phyloP scores from a whole-genome alignment of 805 yeast species.

The Candida orba region DNA sequence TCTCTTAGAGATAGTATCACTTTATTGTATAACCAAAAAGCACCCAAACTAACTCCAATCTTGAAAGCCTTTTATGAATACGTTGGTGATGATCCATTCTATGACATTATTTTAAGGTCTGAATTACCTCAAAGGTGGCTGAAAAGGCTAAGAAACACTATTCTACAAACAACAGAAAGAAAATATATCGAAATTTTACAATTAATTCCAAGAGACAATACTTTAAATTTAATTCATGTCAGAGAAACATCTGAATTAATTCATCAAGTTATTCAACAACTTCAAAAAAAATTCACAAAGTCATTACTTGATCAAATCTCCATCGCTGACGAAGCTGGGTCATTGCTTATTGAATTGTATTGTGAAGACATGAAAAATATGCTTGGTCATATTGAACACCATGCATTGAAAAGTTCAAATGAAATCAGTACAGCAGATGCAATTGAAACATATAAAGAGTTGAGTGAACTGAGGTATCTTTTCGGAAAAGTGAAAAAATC shows the following conservation, averaged over 20 bases:
- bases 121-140: conserved; percentile 40
- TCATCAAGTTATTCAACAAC: conserved; percentile 37
- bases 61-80: conserved; percentile 42
- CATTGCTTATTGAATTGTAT: conserved; percentile 43
- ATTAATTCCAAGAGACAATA: conserved; percentile 51
- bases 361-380: conserved; percentile 47
- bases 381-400: conserved; percentile 41
- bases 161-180: conserved; percentile 35
- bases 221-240: conserved; percentile 48
- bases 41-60: conserved; percentile 54
- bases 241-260: conserved; percentile 49
- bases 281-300: conserved; percentile 53
- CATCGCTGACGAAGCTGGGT: conserved; percentile 43
- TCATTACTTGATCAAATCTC: conserved; percentile 55
- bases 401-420: conserved; percentile 24
- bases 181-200: conserved; percentile 37
- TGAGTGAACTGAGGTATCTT: conserved; percentile 46
- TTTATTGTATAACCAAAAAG: conserved; percentile 33
- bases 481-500: conserved; percentile 40
- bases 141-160: conserved; percentile 27
- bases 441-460: conserved; percentile 44
- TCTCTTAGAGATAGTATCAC: conserved; percentile 37
- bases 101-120: conserved; percentile 27
- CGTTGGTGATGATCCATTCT: conserved; percentile 41
- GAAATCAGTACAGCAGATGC: conserved; percentile 47